Base-by-base conservation (phyloP, 345 rosid genomes). In the Crucihimalaya himalaica region DNA sequence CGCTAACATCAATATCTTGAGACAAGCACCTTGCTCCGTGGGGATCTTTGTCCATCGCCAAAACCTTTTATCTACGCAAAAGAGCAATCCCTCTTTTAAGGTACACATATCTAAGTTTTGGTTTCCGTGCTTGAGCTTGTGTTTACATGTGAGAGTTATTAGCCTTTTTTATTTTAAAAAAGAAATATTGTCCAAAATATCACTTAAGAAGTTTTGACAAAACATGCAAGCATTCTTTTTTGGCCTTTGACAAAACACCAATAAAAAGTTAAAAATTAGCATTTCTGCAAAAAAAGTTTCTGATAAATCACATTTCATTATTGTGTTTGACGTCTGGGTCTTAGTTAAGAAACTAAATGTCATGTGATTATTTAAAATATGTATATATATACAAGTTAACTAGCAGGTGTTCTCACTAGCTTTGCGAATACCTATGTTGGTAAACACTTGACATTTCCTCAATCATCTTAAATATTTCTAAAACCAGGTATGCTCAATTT, bases 11-110 rank as follows among this genome's bases (percentile, higher is more conserved):
- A 78, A 60, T 15, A 81, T 87, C 63, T 83, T 87, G 5, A 82
- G 82, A 6, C 76, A 43, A 53, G 85, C 92, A 1, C 88, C 91
- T 18, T 89, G 95, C 68, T 89, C 92, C 0, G 81, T 85, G 0
- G 95, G 86, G 31, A 81, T 85, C 50, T 74, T 81, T 25, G 59
- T 85, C 1, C 79, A 81, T n/a, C 82, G 83, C 15, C 63, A 66
- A 71, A 58, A 43, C 4, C 5, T 71, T 8, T 3, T 39, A 4
- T 42, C 71, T 28, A 28, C 75, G 14, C 70, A 63, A 52, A 77
- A 20, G 46, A 32, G 2, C 51, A 20, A 35, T 4, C 61, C 56
- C 25, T 2, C 8, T 7, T 75, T 28, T 27, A 34, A 73, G 78
- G 78, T 65, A 65, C 59, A 16, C 18, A 63, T 62, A 61, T 25